Percentiles rank a stretch among this genome's conserved stretches.
phyloP scores from a whole-genome alignment of 2,329 filamentous ascomycete genomes.

The Microsporum ferrugineum region DNA sequence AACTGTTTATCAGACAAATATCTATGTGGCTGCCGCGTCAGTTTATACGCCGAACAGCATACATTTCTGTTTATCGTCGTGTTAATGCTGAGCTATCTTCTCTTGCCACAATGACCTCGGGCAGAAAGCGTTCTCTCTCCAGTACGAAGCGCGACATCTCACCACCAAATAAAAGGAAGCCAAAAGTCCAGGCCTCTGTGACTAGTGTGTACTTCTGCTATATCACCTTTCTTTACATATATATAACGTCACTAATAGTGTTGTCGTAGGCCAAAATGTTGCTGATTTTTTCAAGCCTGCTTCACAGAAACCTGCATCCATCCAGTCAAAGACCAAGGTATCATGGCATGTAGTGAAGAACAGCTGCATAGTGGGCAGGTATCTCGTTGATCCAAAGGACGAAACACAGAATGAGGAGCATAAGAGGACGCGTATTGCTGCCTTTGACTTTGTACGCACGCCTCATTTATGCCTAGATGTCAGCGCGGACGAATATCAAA shows the following conservation, averaged over 20 bases:
- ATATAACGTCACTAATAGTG: background rate
- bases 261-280: conserved; percentile 39
- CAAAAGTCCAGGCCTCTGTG: conserved; percentile 41
- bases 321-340: conserved; percentile 46
- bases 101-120: conserved; percentile 1
- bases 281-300: conserved; percentile 78
- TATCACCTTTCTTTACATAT: background rate
- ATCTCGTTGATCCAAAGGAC: conserved; percentile 29
- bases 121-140: conserved; percentile 5
- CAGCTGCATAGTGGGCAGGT: conserved; percentile 66
- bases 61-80: background rate
- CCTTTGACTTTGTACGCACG: conserved; percentile 36
- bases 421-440: conserved; percentile 29
- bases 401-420: conserved; percentile 1
- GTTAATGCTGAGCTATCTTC: background rate
- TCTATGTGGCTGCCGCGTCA: background rate
- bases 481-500: background rate
- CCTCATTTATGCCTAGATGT: background rate
- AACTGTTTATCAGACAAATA: background rate
- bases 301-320: conserved; percentile 73
- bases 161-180: conserved; percentile 40
- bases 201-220: conserved; percentile 34
- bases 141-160: conserved; percentile 34
- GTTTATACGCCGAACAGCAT: background rate
- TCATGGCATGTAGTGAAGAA: conserved; percentile 56